Base-by-base conservation (phyloP, 2,329 filamentous ascomycete genomes). In the Simplicillium aogashimaense region DNA sequence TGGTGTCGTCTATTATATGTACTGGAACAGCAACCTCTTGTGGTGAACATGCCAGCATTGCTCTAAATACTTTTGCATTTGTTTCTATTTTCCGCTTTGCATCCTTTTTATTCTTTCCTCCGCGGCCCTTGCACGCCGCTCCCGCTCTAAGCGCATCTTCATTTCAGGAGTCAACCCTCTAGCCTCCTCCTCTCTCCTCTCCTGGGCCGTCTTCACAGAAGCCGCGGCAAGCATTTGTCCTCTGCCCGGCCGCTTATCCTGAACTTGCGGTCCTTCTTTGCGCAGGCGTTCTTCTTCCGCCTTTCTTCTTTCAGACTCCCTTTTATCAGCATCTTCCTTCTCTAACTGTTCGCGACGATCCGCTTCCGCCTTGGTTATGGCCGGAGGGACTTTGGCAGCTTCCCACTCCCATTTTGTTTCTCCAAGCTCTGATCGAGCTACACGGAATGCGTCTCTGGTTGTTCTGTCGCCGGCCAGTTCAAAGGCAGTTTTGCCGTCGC, bases 371-470 rank as follows among this genome's bases (percentile, higher is more conserved):
- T 78, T 81, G 3, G 76, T 80, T 36, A 98, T 65, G 0, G 83
- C 66, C 0, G 79, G 53, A 1, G 89, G 87, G 0, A 98, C 77
- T 18, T 75, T 75, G 2, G 87, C 81, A 0, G 64, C 67, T 3
- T 84, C 77, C 92, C 92, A 98, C 48, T 86, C 65, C 78, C 83
- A 94, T 14, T 67, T 73, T 0, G 58, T 57, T 55, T 94, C 87
- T 13, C 88, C 89, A 2, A 95, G 69, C 53, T 94, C 84, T 28
- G 77, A 74, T 7, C 92, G 83, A 4, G 88, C 87, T 2, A 95
- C 78, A 2, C 92, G 83, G 64, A 98, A 98, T 0, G 89, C 86
- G 55, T 97, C 89, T 2, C 90, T 78, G 0, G 89, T 95, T 2
- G 81, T 63, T 4, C 88, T 78, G 56, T 97, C 88, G 33, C 90